Evolutionary conservation across 371 early-diverging fungal species (phyloP), one percentile per base, ranked within the genome.

Genomic region (Syncephalis fuscata): DNA sequence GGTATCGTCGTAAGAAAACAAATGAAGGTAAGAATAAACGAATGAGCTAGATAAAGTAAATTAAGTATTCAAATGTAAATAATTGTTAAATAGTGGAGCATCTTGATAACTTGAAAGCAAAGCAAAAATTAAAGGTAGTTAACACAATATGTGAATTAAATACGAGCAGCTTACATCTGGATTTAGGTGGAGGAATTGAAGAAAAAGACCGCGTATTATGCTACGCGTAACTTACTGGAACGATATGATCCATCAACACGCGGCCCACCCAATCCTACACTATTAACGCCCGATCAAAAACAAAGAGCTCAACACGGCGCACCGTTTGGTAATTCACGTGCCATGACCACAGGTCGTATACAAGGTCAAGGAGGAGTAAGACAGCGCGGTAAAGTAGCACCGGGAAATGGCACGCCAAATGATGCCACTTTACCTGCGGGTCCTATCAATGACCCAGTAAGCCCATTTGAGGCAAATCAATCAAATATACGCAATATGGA

Each of bases 201-300:
- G 60, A 85, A 82, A 48, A 89, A 85, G 54, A 83, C 83, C 0
- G 72, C 79, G 2, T 94, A 82, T 59, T 85, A 89, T 52, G 67
- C 78, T 17, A 93, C 94, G 16, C 85, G 88, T 57, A 84, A 71
- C 15, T 65, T 98, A 36, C 62, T 98, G 25, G 94, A 98, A 58
- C 73, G 85, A 40, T 95, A 88, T 63, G 91, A 89, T 42, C 51
- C 26, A 53, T 43, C 32, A 36, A 11, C 26, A 32, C 32, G 32
- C 11, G 11, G 32, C 32, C 7, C 32, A 7, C 7, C 7, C 11
- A 32, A n/a, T n/a, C n/a, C n/a, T n/a, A n/a, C n/a, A n/a, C n/a
- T n/a, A n/a, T n/a, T 32, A 11, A 32, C 32, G 11, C 32, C 32
- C 11, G 32, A 32, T 32, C 32, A 32, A 11, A 32, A 32, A 25